A percentile compares a stretch with the other conserved stretches of the same genome.
These are phyloP conservation scores for Abortiporus biennis DNA, from an alignment of 1,284 basidiomycete species.

Conservation along the genomic window DNA sequence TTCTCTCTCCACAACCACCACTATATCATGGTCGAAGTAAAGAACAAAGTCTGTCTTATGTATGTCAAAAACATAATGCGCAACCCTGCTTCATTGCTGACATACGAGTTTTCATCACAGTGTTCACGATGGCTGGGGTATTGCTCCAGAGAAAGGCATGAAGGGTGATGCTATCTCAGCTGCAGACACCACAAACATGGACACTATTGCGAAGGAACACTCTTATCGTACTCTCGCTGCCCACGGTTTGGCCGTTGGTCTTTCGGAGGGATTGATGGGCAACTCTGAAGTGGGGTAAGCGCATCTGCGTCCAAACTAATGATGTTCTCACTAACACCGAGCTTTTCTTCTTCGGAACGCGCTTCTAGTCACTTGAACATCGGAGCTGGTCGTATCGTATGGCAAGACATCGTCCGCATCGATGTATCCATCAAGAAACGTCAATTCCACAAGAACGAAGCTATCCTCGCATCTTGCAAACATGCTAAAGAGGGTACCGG, in stretches of 20 bases:
- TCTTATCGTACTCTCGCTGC: slow-evolving; percentile 70
- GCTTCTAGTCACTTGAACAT: slow-evolving; percentile 78
- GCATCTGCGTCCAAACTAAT: not conserved
- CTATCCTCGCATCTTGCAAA: slow-evolving; percentile 68
- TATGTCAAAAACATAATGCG: slow-evolving; percentile 30
- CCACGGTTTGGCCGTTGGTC: slow-evolving; percentile 82
- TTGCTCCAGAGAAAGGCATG: slow-evolving; percentile 56
- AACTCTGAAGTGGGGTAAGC: slow-evolving; percentile 91
- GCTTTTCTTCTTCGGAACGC: not conserved
- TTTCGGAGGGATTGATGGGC: slow-evolving; percentile 90
- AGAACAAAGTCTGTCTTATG: slow-evolving; percentile 91
- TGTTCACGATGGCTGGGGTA: slow-evolving; percentile 93
- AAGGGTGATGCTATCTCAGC: slow-evolving; percentile 86
- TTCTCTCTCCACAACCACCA: not conserved
- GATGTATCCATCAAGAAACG: slow-evolving; percentile 86
- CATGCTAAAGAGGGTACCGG: slow-evolving; percentile 78
- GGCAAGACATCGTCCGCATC: slow-evolving; percentile 93
- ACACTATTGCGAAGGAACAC: slow-evolving; percentile 74
- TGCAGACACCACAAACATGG: slow-evolving; percentile 83
- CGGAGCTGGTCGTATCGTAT: slow-evolving; percentile 87
- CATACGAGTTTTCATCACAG: slow-evolving; percentile 29
- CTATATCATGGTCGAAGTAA: slow-evolving; percentile 41
- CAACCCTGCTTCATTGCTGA: not conserved
- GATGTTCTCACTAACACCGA: not conserved
- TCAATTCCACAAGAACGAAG: slow-evolving; percentile 75